Conservation (phyloP, 495 filamentous ascomycete genomes). For the Lophiostoma macrostomum region DNA sequence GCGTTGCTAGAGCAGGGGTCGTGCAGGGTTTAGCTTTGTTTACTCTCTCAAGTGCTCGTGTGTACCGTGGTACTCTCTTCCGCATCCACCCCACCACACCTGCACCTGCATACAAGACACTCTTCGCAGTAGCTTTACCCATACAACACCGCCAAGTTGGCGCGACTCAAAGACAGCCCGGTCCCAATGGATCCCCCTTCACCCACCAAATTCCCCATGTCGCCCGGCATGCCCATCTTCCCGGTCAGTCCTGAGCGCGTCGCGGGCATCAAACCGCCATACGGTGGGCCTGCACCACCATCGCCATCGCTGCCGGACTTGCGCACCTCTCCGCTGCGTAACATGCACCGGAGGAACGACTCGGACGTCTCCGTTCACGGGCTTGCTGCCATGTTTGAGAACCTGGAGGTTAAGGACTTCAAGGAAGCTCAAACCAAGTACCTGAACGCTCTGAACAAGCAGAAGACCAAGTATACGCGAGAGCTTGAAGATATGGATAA, state of each 20-base stretch:
- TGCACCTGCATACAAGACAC: no score
- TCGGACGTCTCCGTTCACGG: conserved; percentile 84
- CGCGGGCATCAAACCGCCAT: conserved; percentile 49
- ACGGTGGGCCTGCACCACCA: conserved; percentile 39
- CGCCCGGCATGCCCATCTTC: conserved; percentile 62
- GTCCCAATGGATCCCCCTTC: conserved; percentile 32
- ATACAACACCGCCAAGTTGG: conserved; percentile 31
- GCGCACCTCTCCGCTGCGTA: conserved; percentile 41
- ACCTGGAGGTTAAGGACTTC: conserved; percentile 48
- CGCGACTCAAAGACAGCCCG: conserved; percentile 24
- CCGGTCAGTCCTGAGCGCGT: conserved; percentile 77
- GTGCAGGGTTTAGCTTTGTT: no score
- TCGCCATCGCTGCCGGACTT: conserved; percentile 56
- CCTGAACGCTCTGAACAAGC: conserved; percentile 43
- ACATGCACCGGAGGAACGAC: conserved; percentile 38
- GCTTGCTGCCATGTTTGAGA: conserved; percentile 82
- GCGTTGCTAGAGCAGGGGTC: no score
- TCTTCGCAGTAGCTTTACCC: no score
- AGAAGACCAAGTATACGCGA: conserved; percentile 72
- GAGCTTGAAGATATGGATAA: conserved; percentile 28
- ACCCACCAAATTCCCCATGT: conserved; percentile 43
- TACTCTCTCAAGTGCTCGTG: no score
- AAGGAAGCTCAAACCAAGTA: conserved; percentile 49
- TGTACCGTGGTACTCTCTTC: no score
- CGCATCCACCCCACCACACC: no score